Evolutionary conservation across 2,329 filamentous ascomycete species (phyloP), one percentile per base, ranked within the genome.

Genomic region (Didymosphaeria variabile): DNA sequence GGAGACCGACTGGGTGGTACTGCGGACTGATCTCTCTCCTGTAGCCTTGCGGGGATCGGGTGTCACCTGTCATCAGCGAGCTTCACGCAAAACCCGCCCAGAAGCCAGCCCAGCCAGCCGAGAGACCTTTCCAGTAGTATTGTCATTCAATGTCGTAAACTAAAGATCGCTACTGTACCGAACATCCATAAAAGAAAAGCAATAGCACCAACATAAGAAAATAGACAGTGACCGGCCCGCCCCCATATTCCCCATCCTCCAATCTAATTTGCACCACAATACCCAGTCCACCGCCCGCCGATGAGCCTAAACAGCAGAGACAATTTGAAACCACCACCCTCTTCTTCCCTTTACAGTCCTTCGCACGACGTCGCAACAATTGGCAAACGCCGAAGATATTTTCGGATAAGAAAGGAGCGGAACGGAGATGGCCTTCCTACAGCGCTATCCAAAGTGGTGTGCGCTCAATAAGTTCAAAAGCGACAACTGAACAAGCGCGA

Each of bases 121-220:
- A 31, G 23, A 42, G 45, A 52, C 26, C 47, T 58, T 6, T 34
- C 5, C 21, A 54, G 29, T 26, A 49, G 31, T 12, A 55, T 58
- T 42, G 59, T 69, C 68, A 73, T 75, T 76, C 62, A 68, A 70
- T 72, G 66, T 69, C 66, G 61, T 69, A 59, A 69, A 71, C 65
- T 70, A 69, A 64, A 69, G 61, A 54, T 71, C 67, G 67, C 72
- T 73, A 69, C 63, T 63, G 65, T 67, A 26, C 64, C 60, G 66
- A 67, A 67, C 64, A 62, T 62, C 65, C 63, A 44, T 46, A 57
- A 55, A 51, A 44, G 59, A 59, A 63, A 68, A 62, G 56, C 57
- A 62, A 64, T 61, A 60, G 67, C 67, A 65, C 60, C 63, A 67
- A 66, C 53, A 59, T 55, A 26, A 6, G 54, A 55, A 55, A 45